These are phyloP conservation scores for Gossypium australe DNA, from an alignment of 345 rosid species.

Conservation along the genomic window DNA sequence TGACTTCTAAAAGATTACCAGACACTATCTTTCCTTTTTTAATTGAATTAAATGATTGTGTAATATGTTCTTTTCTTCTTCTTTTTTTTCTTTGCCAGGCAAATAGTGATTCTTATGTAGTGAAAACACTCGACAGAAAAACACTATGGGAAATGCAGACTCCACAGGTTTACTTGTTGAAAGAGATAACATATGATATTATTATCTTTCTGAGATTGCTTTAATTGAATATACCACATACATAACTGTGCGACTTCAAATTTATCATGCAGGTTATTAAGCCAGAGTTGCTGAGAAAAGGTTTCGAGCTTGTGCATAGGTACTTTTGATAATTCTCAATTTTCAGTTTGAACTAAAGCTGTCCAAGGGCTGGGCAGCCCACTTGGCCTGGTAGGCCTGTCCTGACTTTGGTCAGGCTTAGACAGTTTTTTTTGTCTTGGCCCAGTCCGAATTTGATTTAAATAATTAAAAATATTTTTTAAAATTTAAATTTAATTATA, in stretches of 20 bases:
- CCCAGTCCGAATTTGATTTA: too few relatives aligned
- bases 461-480: too few relatives aligned
- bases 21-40: neutral
- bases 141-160: constrained; percentile 99
- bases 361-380: too few relatives aligned
- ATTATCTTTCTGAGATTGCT: neutral
- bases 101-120: constrained; percentile 66
- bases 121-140: constrained; percentile 78
- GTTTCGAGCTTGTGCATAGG: constrained; percentile 90
- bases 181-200: neutral
- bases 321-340: constrained; percentile 19
- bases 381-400: too few relatives aligned
- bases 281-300: constrained; percentile 69
- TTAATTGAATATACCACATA: neutral
- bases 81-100: constrained; percentile 38
- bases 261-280: constrained; percentile 57
- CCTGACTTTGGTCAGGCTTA: too few relatives aligned
- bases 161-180: constrained; percentile 60
- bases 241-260: neutral
- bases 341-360: neutral
- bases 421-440: too few relatives aligned
- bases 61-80: neutral
- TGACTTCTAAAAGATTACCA: neutral
- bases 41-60: neutral
- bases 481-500: too few relatives aligned